Evolutionary conservation across 306 rosid genomes (phyloP).

Genomic region (Dryas octopetala): DNA sequence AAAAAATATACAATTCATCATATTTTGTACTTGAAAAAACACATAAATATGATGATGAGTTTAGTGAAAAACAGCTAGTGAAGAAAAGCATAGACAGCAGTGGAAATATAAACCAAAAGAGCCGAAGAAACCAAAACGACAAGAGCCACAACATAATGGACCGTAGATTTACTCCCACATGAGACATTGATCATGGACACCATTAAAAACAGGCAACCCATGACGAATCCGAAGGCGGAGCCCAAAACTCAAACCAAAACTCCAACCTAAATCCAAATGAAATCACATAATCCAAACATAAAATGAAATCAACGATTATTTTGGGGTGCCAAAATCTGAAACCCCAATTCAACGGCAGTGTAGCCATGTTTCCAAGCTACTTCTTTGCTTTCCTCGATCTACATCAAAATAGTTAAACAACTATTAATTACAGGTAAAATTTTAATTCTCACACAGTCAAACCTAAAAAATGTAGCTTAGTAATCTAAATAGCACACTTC

Average conservation of each 20-base stretch:
- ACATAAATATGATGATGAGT: background rate
- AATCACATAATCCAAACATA: too few relatives aligned
- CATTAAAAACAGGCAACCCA: slow-evolving; percentile 82
- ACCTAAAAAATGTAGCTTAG: background rate
- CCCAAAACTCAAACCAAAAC: slow-evolving; percentile 25
- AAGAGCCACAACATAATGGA: slow-evolving; percentile 58
- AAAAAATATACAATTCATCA: background rate
- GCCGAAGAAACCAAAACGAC: slow-evolving; percentile 76
- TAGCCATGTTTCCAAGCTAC: too few relatives aligned
- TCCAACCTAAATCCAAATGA: too few relatives aligned
- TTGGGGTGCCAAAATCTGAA: too few relatives aligned
- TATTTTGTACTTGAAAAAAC: too few relatives aligned
- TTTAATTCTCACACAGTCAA: background rate
- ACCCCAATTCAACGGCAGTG: too few relatives aligned
- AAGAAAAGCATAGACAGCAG: slow-evolving; percentile 77
- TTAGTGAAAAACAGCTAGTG: slow-evolving; percentile 21
- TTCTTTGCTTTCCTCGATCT: too few relatives aligned
- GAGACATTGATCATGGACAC: slow-evolving; percentile 87
- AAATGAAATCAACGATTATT: too few relatives aligned
- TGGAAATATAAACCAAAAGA: slow-evolving; percentile 74
- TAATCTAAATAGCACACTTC: background rate
- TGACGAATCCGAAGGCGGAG: slow-evolving; percentile 79
- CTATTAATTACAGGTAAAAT: too few relatives aligned
- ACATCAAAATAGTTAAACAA: too few relatives aligned
- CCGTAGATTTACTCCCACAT: slow-evolving; percentile 77